Conservation (phyloP, 2,329 filamentous ascomycete species). For the Dactylonectria estremocensis region DNA sequence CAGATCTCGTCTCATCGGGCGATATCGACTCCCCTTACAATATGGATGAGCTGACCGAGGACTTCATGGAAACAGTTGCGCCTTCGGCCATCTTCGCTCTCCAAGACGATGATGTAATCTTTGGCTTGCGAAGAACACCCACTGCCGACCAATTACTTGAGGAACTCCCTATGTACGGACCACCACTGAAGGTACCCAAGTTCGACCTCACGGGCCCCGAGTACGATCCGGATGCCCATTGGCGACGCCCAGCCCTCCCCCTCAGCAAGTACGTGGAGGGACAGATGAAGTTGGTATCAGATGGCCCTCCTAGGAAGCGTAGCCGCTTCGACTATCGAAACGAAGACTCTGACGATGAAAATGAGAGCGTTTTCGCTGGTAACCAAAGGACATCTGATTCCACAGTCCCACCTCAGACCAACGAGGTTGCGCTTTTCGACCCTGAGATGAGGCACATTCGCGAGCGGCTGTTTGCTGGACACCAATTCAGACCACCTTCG, state of each 20-base stretch:
- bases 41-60: constrained; percentile 56
- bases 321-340: constrained; percentile 88
- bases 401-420: constrained; percentile 77
- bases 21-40: constrained; percentile 72
- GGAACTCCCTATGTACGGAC: constrained; percentile 85
- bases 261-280: constrained; percentile 90
- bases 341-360: constrained; percentile 77
- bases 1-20: constrained; percentile 76
- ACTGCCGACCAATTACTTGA: constrained; percentile 83
- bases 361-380: constrained; percentile 69
- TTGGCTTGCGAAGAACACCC: constrained; percentile 81
- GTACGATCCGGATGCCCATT: constrained; percentile 77
- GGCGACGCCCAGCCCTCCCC: constrained; percentile 84
- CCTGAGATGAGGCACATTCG: constrained; percentile 91
- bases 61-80: constrained; percentile 67
- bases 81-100: constrained; percentile 88
- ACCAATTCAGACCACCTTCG: constrained; percentile 93
- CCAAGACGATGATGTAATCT: constrained; percentile 86
- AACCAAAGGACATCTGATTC: constrained; percentile 63
- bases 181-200: constrained; percentile 72
- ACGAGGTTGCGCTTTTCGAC: constrained; percentile 88
- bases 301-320: constrained; percentile 79
- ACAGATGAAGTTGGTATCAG: constrained; percentile 79
- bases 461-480: constrained; percentile 90
- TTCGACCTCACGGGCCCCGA: constrained; percentile 72